These are phyloP conservation scores for Coemansia sp. DNA, from an alignment of 192 early-diverging fungal species.

Conservation along the genomic window DNA sequence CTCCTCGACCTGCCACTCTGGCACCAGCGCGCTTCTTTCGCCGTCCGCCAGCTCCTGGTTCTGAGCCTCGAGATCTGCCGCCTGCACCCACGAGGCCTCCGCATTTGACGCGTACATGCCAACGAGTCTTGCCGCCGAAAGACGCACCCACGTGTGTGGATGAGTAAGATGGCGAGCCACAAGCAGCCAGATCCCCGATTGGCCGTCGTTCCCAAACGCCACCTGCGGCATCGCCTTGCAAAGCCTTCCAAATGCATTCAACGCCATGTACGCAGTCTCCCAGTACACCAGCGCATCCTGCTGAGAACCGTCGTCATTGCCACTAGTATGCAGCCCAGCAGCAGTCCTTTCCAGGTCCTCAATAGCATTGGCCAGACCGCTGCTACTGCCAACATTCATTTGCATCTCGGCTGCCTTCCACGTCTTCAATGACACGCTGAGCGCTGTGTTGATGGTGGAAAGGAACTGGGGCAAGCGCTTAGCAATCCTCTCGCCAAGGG, in stretches of 20 bases:
- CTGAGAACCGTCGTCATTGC: conserved; percentile 31
- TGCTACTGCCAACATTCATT: conserved; percentile 30
- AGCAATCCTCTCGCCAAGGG: conserved; percentile 65
- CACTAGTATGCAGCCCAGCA: conserved; percentile 37
- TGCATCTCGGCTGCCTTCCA: conserved; percentile 53
- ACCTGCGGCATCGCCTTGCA: conserved; percentile 58
- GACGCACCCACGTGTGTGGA: conserved; percentile 90
- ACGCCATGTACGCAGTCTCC: conserved; percentile 83
- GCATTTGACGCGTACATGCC: conserved; percentile 77
- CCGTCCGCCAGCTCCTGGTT: neutral
- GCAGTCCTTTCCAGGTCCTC: conserved; percentile 56
- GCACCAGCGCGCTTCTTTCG: neutral
- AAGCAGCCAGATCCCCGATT: conserved; percentile 66
- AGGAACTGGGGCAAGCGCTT: conserved; percentile 58
- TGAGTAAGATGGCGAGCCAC: conserved; percentile 71
- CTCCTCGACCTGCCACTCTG: conserved; percentile 34
- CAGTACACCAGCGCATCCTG: conserved; percentile 66
- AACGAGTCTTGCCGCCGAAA: conserved; percentile 67
- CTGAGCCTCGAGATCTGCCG: conserved; percentile 16
- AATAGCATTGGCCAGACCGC: neutral
- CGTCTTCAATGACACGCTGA: conserved; percentile 47
- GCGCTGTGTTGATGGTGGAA: conserved; percentile 53
- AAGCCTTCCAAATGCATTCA: conserved; percentile 76
- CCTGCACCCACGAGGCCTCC: conserved; percentile 57
- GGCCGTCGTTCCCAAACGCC: conserved; percentile 52